Percentiles rank a stretch among this genome's conserved stretches.
phyloP scores from a whole-genome alignment of 2,329 filamentous ascomycete species.

The Penicillium glabrum region DNA sequence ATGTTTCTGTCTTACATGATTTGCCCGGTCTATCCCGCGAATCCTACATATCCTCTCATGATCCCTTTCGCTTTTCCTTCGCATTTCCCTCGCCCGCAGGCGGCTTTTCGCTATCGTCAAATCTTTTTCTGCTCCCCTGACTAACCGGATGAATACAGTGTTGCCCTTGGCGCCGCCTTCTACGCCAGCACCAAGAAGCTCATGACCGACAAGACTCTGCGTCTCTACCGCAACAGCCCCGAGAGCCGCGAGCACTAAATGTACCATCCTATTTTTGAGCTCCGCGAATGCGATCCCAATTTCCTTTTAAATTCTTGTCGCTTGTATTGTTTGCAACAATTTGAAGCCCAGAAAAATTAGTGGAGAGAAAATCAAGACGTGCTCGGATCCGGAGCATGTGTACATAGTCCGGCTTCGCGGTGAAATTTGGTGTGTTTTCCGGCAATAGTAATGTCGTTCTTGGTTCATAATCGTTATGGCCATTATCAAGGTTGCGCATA shows the following conservation, averaged over 20 bases:
- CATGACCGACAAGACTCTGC: constrained; percentile 85
- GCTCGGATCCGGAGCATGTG: constrained; percentile 32
- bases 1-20: constrained; percentile 47
- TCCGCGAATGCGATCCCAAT: constrained; percentile 28
- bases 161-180: constrained; percentile 71
- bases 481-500: neutral
- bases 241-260: constrained; percentile 42
- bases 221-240: constrained; percentile 70
- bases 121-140: constrained; percentile 1
- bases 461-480: constrained; percentile 10
- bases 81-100: constrained; percentile 14
- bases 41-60: constrained; percentile 14
- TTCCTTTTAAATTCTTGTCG: constrained; percentile 15
- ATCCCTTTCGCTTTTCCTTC: constrained; percentile 16
- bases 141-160: constrained; percentile 40
- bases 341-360: constrained; percentile 24
- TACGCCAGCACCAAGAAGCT: constrained; percentile 86
- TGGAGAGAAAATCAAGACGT: constrained; percentile 21
- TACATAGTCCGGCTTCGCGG: constrained; percentile 38
- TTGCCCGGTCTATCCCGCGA: constrained; percentile 11
- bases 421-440: constrained; percentile 25
- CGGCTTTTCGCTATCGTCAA: neutral
- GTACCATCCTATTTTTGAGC: constrained; percentile 35
- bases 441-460: constrained; percentile 29
- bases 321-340: constrained; percentile 32